Percentiles rank a stretch among this genome's conserved stretches.
Evolutionary conservation across 2,329 filamentous ascomycete genomes (phyloP).

Genomic region (Rutstroemia sydowiana): DNA sequence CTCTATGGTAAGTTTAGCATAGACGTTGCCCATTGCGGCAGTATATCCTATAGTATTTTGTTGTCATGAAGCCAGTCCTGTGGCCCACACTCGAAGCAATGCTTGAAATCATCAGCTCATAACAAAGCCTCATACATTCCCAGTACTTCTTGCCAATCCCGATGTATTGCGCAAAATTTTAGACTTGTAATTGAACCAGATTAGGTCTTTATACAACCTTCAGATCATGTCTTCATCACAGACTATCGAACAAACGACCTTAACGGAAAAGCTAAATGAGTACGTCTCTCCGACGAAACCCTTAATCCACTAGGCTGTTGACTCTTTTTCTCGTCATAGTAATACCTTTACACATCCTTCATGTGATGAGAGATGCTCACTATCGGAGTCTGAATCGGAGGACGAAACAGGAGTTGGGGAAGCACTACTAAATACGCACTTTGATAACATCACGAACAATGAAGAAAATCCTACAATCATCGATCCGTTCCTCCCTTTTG

Average conservation of each 20-base stretch:
- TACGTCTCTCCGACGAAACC: background rate
- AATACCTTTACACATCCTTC: background rate
- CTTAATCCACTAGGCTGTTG: background rate
- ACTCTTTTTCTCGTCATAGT: background rate
- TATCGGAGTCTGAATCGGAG: background rate
- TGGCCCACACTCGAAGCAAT: too few species aligned
- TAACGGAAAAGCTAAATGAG: background rate
- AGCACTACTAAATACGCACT: background rate
- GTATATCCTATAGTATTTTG: too few species aligned
- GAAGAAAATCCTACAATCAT: background rate
- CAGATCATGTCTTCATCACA: background rate
- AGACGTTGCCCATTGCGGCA: too few species aligned
- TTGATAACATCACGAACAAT: background rate
- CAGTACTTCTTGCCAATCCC: too few species aligned
- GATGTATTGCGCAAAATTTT: too few species aligned
- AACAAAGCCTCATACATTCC: too few species aligned
- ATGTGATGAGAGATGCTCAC: background rate
- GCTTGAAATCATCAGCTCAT: too few species aligned
- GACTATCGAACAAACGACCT: background rate
- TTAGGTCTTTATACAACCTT: background rate
- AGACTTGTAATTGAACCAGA: too few species aligned
- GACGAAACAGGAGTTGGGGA: background rate
- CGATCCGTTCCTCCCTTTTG: background rate
- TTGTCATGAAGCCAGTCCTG: too few species aligned
- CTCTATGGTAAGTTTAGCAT: too few species aligned